Evolutionary conservation across 805 yeast species (phyloP).

Genomic region (Clavispora carvajalis): DNA sequence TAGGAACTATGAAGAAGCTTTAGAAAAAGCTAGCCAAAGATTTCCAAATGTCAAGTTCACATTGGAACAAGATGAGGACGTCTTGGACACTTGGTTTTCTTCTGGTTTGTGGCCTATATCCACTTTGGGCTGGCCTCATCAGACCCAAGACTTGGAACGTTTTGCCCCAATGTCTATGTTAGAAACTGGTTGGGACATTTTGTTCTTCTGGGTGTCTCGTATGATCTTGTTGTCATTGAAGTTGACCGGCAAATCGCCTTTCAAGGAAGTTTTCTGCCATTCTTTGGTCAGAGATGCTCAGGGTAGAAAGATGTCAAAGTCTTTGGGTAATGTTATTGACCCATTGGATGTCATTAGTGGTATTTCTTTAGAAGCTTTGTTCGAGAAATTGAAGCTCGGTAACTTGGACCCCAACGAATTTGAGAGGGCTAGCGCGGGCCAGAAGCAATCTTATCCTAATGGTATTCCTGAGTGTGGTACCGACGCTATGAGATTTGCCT

Average conservation of each 20-base stretch:
- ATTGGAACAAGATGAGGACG: slow-evolving; percentile 95
- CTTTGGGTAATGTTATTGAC: slow-evolving; percentile 93
- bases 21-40: slow-evolving; percentile 66
- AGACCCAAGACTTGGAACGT: slow-evolving; percentile 63
- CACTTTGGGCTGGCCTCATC: slow-evolving; percentile 92
- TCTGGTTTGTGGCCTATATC: slow-evolving; percentile 98
- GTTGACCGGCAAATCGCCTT: slow-evolving; percentile 86
- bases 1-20: slow-evolving; percentile 76
- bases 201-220: slow-evolving; percentile 98
- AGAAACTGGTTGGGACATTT: slow-evolving; percentile 99
- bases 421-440: slow-evolving; percentile 83
- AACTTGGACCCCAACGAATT: slow-evolving; percentile 87
- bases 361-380: slow-evolving; percentile 72
- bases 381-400: slow-evolving; percentile 71
- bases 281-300: slow-evolving; percentile 98
- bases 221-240: slow-evolving; percentile 91
- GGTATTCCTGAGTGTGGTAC: slow-evolving; percentile 99
- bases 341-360: slow-evolving; percentile 93
- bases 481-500: slow-evolving; percentile 95
- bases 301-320: slow-evolving; percentile 98
- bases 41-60: slow-evolving; percentile 68
- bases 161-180: slow-evolving; percentile 91
- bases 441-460: slow-evolving; percentile 82
- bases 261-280: slow-evolving; percentile 96
- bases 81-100: slow-evolving; percentile 97